These are phyloP conservation scores for Eragrostis tef DNA, from an alignment of 202 grass and related monocot species.

Conservation along the genomic window DNA sequence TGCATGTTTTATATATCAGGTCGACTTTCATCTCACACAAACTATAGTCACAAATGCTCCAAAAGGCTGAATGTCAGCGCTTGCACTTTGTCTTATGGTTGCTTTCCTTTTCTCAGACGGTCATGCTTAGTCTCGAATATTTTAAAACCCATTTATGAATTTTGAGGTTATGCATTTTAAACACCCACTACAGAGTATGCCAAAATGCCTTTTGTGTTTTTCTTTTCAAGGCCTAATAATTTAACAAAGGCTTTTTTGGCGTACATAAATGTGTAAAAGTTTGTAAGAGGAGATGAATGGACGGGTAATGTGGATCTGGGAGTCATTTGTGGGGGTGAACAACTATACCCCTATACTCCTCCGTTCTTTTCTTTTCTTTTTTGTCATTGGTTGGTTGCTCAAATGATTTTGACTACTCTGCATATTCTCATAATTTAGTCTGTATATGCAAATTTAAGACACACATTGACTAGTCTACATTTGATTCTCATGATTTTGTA, in stretches of 20 bases:
- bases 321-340: conserved; percentile 4
- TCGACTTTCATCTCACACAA: conserved; percentile 19
- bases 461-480: conserved; percentile 12
- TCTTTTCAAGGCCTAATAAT: background rate
- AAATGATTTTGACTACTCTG: no score
- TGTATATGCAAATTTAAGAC: background rate
- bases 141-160: conserved; percentile 37
- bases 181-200: background rate
- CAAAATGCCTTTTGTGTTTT: conserved; percentile 27
- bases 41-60: background rate
- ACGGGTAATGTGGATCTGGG: background rate
- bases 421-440: no score
- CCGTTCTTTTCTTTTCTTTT: no score
- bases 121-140: conserved; percentile 33
- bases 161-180: conserved; percentile 38
- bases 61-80: background rate
- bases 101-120: conserved; percentile 1
- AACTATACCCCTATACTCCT: background rate
- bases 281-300: background rate
- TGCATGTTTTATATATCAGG: conserved; percentile 15
- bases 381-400: no score
- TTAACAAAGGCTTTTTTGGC: background rate
- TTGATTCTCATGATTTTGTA: background rate
- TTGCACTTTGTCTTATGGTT: conserved; percentile 32
- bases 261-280: background rate